Evolutionary conservation across 352 stramenopile species (phyloP).

Genomic region (Phytopythium delawarense): DNA sequence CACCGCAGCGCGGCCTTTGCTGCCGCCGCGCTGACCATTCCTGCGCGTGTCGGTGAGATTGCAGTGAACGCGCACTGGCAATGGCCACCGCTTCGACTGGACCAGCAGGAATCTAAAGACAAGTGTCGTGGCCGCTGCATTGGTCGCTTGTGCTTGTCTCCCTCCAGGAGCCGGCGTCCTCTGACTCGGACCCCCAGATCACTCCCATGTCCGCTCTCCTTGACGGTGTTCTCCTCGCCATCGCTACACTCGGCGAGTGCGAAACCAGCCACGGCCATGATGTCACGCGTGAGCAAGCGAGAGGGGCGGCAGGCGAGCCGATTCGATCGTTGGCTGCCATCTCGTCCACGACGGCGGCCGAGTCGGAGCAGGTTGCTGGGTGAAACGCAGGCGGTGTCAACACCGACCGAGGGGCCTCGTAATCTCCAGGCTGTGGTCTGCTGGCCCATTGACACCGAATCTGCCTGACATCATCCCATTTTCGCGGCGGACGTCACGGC

Average conservation of each 20-base stretch:
- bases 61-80: neutral
- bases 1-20: neutral
- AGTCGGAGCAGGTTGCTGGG: neutral
- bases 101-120: neutral
- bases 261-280: neutral
- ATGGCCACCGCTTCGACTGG: neutral
- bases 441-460: neutral
- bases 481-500: conserved; percentile 13
- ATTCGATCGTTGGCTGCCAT: neutral
- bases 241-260: neutral
- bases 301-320: neutral
- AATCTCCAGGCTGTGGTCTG: neutral
- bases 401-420: neutral
- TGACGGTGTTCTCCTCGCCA: neutral
- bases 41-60: conserved; percentile 3
- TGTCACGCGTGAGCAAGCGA: neutral
- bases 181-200: neutral
- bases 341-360: no score
- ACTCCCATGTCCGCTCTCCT: neutral
- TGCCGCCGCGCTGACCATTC: neutral
- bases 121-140: neutral
- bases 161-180: no score
- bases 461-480: conserved; percentile 24
- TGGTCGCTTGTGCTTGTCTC: neutral
- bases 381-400: neutral